Conservation (phyloP, 1,139 yeast species). For the Sugiyamaella xylanicola region DNA sequence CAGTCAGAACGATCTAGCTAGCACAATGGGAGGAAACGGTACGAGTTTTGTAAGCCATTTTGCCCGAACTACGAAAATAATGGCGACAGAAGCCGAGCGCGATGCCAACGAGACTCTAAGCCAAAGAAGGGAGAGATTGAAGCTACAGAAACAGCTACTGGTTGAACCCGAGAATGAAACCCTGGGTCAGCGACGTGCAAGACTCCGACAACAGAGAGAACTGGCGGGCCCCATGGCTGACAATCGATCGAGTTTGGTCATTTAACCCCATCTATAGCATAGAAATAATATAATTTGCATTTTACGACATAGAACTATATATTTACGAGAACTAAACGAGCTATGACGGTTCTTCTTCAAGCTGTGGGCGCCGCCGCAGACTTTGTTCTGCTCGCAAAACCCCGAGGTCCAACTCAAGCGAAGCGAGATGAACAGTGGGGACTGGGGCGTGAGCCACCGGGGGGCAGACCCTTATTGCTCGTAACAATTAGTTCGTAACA, state of each 20-base stretch:
- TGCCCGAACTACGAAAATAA: background rate
- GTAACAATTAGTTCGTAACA: too few species aligned
- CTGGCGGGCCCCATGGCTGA: background rate
- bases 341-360: too few species aligned
- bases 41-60: slow-evolving; percentile 6
- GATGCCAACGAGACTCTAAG: slow-evolving; percentile 38
- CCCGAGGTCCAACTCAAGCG: too few species aligned
- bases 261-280: too few species aligned
- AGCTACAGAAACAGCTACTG: slow-evolving; percentile 28
- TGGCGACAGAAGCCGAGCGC: slow-evolving; percentile 11
- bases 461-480: too few species aligned
- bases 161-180: slow-evolving; percentile 35
- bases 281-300: background rate
- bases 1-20: slow-evolving; percentile 17
- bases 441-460: too few species aligned
- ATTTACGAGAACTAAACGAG: background rate
- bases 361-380: too few species aligned
- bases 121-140: slow-evolving; percentile 37
- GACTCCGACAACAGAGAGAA: slow-evolving; percentile 34
- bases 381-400: too few species aligned
- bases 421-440: too few species aligned
- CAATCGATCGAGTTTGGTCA: background rate
- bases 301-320: background rate
- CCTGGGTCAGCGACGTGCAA: slow-evolving; percentile 40
- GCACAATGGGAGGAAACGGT: slow-evolving; percentile 11